Evolutionary conservation across 1,284 basidiomycete genomes (phyloP).

Genomic region (Tilletia caries): DNA sequence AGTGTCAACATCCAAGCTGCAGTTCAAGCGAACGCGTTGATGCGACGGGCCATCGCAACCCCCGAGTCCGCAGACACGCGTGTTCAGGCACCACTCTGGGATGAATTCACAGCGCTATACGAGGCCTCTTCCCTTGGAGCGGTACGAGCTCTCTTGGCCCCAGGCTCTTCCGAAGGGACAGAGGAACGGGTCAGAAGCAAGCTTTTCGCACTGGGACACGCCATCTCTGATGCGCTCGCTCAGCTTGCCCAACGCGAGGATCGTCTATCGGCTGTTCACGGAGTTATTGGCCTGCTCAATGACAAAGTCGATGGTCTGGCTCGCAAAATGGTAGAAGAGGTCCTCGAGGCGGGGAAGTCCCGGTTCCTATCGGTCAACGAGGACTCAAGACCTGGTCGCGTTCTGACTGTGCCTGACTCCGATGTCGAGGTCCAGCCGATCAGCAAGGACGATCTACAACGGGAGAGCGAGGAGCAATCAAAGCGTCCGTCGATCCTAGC

Average conservation of each 20-base stretch:
- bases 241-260: neutral
- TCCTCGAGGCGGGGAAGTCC: neutral
- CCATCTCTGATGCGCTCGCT: neutral
- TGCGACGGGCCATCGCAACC: neutral
- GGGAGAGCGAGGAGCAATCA: neutral
- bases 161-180: neutral
- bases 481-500: no score
- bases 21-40: neutral
- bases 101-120: neutral
- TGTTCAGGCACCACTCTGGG: neutral
- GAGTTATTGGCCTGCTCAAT: neutral
- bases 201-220: neutral
- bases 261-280: neutral
- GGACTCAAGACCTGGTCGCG: neutral
- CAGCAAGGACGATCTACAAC: no score
- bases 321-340: conserved; percentile 35
- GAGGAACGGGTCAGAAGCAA: neutral
- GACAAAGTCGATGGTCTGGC: conserved; percentile 24
- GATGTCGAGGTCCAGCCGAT: no score
- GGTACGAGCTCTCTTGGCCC: neutral
- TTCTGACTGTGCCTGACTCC: neutral
- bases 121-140: neutral
- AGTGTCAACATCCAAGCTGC: conserved; percentile 9
- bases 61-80: neutral
- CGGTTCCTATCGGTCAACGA: neutral